phyloP scores from a whole-genome alignment of 768 basidiomycete species.

The Rhodocollybia butyracea region DNA sequence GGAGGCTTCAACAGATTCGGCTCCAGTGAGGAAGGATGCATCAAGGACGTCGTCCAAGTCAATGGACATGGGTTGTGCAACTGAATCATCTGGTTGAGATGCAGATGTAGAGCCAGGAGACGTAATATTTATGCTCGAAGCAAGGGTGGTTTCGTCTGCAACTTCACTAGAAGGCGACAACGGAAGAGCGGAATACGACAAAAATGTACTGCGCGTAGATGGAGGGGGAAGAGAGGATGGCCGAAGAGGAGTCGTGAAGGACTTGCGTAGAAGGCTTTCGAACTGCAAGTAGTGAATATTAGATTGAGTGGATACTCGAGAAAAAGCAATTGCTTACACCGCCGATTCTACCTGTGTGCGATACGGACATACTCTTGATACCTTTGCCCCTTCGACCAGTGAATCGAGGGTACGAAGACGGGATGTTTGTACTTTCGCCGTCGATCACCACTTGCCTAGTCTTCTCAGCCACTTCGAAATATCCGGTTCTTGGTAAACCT shows the following conservation, averaged over 20 bases:
- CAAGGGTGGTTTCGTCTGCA: neutral
- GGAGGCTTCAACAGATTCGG: slow-evolving; percentile 33
- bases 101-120: neutral
- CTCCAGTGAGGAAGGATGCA: slow-evolving; percentile 58
- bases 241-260: neutral
- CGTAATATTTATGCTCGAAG: neutral
- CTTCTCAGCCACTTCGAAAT: slow-evolving; percentile 35
- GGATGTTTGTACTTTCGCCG: slow-evolving; percentile 39
- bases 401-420: slow-evolving; percentile 44
- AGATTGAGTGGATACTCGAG: neutral
- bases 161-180: slow-evolving; percentile 1
- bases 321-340: slow-evolving; percentile 3
- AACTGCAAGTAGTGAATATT: neutral
- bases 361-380: slow-evolving; percentile 4
- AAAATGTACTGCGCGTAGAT: neutral
- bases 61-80: slow-evolving; percentile 42
- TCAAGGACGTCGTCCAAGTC: slow-evolving; percentile 78
- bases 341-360: neutral
- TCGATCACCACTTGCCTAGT: slow-evolving; percentile 44
- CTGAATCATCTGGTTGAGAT: slow-evolving; percentile 27
- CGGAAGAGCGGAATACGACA: neutral
- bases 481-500: slow-evolving; percentile 21
- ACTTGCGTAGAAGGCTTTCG: neutral
- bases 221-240: slow-evolving; percentile 8
- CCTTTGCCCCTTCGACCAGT: neutral